Evolutionary conservation across 805 yeast species (phyloP), one percentile per base, ranked within the genome.

Genomic region (Hanseniaspora guilliermondii): DNA sequence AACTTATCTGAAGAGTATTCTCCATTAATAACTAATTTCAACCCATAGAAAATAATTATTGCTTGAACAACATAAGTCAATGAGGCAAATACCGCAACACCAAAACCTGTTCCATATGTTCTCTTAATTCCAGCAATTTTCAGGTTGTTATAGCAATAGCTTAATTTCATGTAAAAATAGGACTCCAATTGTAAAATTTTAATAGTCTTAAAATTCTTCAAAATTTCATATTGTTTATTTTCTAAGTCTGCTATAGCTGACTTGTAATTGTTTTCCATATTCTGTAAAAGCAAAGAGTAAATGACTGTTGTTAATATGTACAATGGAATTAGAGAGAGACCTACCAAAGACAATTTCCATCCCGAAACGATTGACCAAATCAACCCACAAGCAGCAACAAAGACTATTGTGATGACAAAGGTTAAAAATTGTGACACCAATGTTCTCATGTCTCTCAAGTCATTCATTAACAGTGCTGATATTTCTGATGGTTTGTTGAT

Each of bases 291-390:
- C 0, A 63, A 57, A 6, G 85, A 79, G 64, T 79, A 86, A 0
- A 71, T 45, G 0, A 70, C 66, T 2, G 89, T 76, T 1, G 79
- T 61, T 0, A 77, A 25, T 0, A 77, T 60, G 49, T 85, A 79
- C 12, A 80, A 58, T 0, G 96, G 94, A 14, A 85, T 74, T 65
- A 88, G 72, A 0, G 95, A 75, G 11, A 89, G 61, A 1, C 95
- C 94, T 1, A 87, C 93, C 9, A 91, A 68, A 1, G 96, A 78
- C 41, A 93, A 69, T 61, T 83, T 85, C 97, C 97, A 93, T 0
- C 96, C 96, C 11, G 74, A 64, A 0, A 73, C 74, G 1, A 87
- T 58, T 0, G 96, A 80, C 97, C 97, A 93, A 6, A 79, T 69
- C 4, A 82, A 58, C 4, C 96, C 94, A 27, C 80, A 66, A 0